Evolutionary conservation across 2,329 filamentous ascomycete genomes (phyloP).

Genomic region (Phialemonium atrogriseum): DNA sequence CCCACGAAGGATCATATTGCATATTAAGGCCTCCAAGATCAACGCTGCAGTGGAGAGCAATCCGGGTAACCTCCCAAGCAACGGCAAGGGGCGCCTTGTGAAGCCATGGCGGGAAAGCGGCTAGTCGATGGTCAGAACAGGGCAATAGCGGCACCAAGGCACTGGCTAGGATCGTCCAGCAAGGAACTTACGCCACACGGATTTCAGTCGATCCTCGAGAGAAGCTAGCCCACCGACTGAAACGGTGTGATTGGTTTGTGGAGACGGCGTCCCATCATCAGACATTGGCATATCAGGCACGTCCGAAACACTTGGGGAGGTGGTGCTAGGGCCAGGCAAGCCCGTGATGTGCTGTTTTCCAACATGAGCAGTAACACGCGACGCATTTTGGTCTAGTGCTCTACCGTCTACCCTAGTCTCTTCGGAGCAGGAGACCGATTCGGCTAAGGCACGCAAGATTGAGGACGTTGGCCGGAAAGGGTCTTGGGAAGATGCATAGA

Average conservation of each 20-base stretch:
- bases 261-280: no score
- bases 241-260: background rate
- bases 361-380: background rate
- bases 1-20: slow-evolving; percentile 30
- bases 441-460: slow-evolving; percentile 5
- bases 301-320: slow-evolving; percentile 6
- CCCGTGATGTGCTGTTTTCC: background rate
- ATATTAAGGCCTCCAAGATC: slow-evolving; percentile 26
- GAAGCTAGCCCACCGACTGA: background rate
- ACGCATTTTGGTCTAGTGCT: background rate
- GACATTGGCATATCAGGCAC: slow-evolving; percentile 5
- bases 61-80: slow-evolving; percentile 43
- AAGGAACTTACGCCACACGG: slow-evolving; percentile 31
- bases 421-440: slow-evolving; percentile 11
- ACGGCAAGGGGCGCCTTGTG: slow-evolving; percentile 38
- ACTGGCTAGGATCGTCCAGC: no score
- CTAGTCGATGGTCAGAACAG: slow-evolving; percentile 14
- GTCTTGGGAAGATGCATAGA: background rate
- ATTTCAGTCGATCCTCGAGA: slow-evolving; percentile 19
- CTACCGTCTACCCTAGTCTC: background rate
- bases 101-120: slow-evolving; percentile 30
- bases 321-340: slow-evolving; percentile 1
- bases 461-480: slow-evolving; percentile 1
- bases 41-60: slow-evolving; percentile 36
- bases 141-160: background rate